Conservation (phyloP, 2,329 filamentous ascomycete genomes). For the Aurifilum marmelostoma region DNA sequence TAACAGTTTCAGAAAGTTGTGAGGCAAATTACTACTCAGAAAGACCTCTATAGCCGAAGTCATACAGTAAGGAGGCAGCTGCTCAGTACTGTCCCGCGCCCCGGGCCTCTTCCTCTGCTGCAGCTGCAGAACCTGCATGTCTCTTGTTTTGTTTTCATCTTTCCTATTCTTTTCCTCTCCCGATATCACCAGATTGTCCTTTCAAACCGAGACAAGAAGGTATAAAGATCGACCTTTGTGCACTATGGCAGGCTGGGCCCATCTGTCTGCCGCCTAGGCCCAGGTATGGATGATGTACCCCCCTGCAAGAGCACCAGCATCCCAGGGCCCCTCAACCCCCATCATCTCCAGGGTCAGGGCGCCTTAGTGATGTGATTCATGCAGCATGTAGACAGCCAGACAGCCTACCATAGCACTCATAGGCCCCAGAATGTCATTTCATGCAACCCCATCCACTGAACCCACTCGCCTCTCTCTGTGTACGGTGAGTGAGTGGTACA, state of each 20-base stretch:
- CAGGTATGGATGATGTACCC: conserved; percentile 1
- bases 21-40: neutral
- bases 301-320: neutral
- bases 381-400: conserved; percentile 1
- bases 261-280: neutral
- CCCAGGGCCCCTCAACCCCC: neutral
- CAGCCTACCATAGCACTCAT: neutral
- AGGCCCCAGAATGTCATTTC: conserved; percentile 1
- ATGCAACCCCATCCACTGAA: conserved; percentile 1
- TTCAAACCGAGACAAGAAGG: neutral
- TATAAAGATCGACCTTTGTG: neutral
- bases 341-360: neutral
- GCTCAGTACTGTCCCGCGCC: neutral
- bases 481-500: no score
- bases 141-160: neutral
- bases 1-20: neutral
- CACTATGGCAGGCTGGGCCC: neutral
- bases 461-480: no score
- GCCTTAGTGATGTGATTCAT: neutral
- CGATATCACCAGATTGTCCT: neutral
- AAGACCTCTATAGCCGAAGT: neutral
- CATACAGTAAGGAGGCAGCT: neutral
- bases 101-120: neutral
- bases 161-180: neutral
- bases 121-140: neutral